Evolutionary conservation across 1,139 yeast genomes (phyloP), one percentile per base, ranked within the genome.

Genomic region (Geotrichum restrictum): DNA sequence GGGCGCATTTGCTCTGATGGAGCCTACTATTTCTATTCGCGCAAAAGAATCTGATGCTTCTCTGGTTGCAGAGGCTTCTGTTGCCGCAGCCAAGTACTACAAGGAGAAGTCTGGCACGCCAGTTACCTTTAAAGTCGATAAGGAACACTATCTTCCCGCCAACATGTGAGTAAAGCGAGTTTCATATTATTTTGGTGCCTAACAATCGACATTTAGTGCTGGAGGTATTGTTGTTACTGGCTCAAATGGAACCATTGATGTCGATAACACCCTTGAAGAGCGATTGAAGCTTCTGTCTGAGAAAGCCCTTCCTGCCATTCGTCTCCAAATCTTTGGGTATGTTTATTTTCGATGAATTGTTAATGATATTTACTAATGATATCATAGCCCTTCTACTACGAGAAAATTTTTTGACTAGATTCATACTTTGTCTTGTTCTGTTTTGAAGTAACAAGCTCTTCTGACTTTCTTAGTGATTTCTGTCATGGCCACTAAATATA

Each of bases 261-360:
- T 93, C 55, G 78, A 88, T 73, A 93, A 93, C 75, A 91, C 98
- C 42, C 80, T 94, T 65, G 96, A 88, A 65, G 97, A 91, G 76
- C 88, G 99, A 73, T 80, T 93, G 68, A 80, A 82, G 65, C 75
- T 94, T 59, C 77, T 93, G 64, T 80, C 88, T 46, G 86, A 86
- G 69, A 88, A 83, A 65, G 87, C 96, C 5, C 80, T 94, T 62
- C 99, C 99, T 49, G 95, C 93, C 53, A 84, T 94, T 61, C 84
- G 57, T 43, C 38, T 43, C 18, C 13, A 24, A 11, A 43, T 43
- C 39, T 43, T 43, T 33, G 47, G 44, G 44, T 40, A 24, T 11
- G 44, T 40, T 21, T 14, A 8, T 6, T 8, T n/a, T 14, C 21
- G 18, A n/a, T 13, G 19, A 21, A 10, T 4, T 2, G 11, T 40